These are phyloP conservation scores for Aspergillus sojae DNA, from an alignment of 2,329 filamentous ascomycete genomes.

Conservation along the genomic window DNA sequence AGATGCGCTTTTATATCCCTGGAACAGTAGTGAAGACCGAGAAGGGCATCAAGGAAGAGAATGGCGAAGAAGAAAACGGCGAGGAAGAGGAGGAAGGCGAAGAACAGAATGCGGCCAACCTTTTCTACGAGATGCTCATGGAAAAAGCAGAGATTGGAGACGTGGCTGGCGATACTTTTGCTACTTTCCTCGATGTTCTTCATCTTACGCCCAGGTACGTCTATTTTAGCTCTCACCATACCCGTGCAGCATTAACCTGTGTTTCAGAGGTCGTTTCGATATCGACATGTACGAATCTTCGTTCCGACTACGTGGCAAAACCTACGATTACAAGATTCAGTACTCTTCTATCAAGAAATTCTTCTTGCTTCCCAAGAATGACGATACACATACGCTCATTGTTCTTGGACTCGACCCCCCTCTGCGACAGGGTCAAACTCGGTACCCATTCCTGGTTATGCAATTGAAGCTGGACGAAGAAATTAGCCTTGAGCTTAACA, in stretches of 20 bases:
- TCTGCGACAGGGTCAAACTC: slow-evolving; percentile 92
- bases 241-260: slow-evolving; percentile 17
- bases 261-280: slow-evolving; percentile 88
- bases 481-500: slow-evolving; percentile 93
- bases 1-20: slow-evolving; percentile 99
- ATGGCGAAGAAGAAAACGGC: slow-evolving; percentile 67
- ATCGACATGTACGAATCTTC: slow-evolving; percentile 99
- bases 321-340: slow-evolving; percentile 99
- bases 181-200: slow-evolving; percentile 93
- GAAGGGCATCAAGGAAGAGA: slow-evolving; percentile 65
- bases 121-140: slow-evolving; percentile 98
- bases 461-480: slow-evolving; percentile 98
- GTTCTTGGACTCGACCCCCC: slow-evolving; percentile 93
- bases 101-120: slow-evolving; percentile 90
- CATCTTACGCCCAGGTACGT: slow-evolving; percentile 88
- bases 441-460: slow-evolving; percentile 98
- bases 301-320: slow-evolving; percentile 96
- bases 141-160: slow-evolving; percentile 99
- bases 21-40: slow-evolving; percentile 76
- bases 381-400: slow-evolving; percentile 93
- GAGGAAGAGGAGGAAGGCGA: slow-evolving; percentile 66
- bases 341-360: slow-evolving; percentile 99
- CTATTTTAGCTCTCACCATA: slow-evolving; percentile 10
- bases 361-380: slow-evolving; percentile 97
- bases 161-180: slow-evolving; percentile 96